Evolutionary conservation across 1,139 yeast genomes (phyloP).

Genomic region (Yamadazyma dushanensis): DNA sequence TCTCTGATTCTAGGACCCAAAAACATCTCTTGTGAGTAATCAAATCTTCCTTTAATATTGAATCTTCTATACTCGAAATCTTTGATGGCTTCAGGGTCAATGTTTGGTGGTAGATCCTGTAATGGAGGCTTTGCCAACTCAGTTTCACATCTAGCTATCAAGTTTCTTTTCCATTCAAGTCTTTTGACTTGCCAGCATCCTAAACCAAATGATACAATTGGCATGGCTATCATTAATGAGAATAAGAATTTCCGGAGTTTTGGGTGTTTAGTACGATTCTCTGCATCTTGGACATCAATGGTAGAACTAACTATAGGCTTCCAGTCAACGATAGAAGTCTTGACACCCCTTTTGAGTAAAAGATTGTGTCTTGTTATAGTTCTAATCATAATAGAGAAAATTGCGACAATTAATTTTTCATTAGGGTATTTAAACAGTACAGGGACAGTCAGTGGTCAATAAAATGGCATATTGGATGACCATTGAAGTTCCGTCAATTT

Average conservation of each 20-base stretch:
- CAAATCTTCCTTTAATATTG: slow-evolving; percentile 69
- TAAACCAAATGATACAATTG: slow-evolving; percentile 76
- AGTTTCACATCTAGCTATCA: slow-evolving; percentile 82
- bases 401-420: not conserved
- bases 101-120: slow-evolving; percentile 58
- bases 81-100: slow-evolving; percentile 54
- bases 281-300: slow-evolving; percentile 44
- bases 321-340: slow-evolving; percentile 84
- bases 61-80: slow-evolving; percentile 85
- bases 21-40: slow-evolving; percentile 84
- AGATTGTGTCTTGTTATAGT: slow-evolving; percentile 1
- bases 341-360: slow-evolving; percentile 28
- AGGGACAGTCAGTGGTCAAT: slow-evolving; percentile 26
- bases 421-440: slow-evolving; percentile 1
- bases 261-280: slow-evolving; percentile 38
- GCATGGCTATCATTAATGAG: slow-evolving; percentile 76
- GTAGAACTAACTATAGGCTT: slow-evolving; percentile 64
- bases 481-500: slow-evolving; percentile 28
- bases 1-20: slow-evolving; percentile 86
- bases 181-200: slow-evolving; percentile 95
- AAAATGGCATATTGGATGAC: slow-evolving; percentile 34
- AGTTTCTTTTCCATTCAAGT: slow-evolving; percentile 82
- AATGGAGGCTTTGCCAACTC: slow-evolving; percentile 72
- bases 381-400: slow-evolving; percentile 1
- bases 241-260: slow-evolving; percentile 51